Conservation (phyloP, 805 yeast species). For the Candida taoyuanica region DNA sequence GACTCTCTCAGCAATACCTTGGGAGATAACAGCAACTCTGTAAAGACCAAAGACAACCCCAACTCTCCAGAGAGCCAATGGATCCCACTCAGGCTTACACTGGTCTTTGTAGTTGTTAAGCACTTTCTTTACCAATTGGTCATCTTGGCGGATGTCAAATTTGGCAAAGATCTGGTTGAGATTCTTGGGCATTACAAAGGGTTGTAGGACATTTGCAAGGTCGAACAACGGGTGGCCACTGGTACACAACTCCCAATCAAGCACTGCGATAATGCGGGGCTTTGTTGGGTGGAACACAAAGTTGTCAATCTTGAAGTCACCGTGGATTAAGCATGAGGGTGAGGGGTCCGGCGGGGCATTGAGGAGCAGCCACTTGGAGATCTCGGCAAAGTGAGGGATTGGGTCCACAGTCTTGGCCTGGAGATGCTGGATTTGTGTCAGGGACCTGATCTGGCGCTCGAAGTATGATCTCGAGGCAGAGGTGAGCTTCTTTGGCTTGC, state of each 20-base stretch:
- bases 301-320: constrained; percentile 63
- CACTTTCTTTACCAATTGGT: constrained; percentile 13
- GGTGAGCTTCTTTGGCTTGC: constrained; percentile 18
- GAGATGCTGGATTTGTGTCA: constrained; percentile 37
- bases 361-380: constrained; percentile 37
- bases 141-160: constrained; percentile 16
- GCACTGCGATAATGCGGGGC: constrained; percentile 46
- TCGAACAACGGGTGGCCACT: constrained; percentile 63
- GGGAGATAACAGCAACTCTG: constrained; percentile 52
- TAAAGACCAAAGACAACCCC: constrained; percentile 54
- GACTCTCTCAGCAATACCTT: constrained; percentile 56
- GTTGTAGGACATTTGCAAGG: constrained; percentile 52
- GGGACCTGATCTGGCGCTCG: constrained; percentile 47
- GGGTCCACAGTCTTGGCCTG: constrained; percentile 38
- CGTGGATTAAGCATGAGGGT: constrained; percentile 48
- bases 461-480: constrained; percentile 37
- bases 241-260: constrained; percentile 66
- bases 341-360: constrained; percentile 46
- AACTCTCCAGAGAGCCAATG: constrained; percentile 38
- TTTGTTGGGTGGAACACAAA: constrained; percentile 53
- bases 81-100: constrained; percentile 23
- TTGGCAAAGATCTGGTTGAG: constrained; percentile 31
- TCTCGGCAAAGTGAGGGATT: constrained; percentile 42
- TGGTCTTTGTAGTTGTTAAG: constrained; percentile 17
- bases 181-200: constrained; percentile 41